These are phyloP conservation scores for Aspergillus sp. DNA, from an alignment of 2,329 filamentous ascomycete species.

Conservation along the genomic window DNA sequence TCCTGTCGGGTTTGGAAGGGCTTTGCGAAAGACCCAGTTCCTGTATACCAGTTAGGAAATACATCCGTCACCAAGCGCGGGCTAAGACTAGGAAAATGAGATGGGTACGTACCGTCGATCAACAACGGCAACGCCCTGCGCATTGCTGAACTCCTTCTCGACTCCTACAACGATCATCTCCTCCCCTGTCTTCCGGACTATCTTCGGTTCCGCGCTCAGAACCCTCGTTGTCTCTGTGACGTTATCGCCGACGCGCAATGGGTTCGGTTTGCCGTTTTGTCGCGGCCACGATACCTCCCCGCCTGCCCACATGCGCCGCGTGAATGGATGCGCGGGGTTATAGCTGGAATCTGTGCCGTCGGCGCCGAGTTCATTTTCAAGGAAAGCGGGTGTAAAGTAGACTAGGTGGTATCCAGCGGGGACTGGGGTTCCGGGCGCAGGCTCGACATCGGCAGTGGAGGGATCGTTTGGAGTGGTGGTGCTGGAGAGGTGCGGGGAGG, in stretches of 20 bases:
- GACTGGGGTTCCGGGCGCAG: constrained; percentile 46
- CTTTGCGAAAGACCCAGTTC: constrained; percentile 49
- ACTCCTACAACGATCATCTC: constrained; percentile 67
- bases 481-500: constrained; percentile 40
- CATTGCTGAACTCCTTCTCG: constrained; percentile 59
- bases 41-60: constrained; percentile 16
- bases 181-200: constrained; percentile 52
- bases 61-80: neutral
- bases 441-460: neutral
- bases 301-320: constrained; percentile 67
- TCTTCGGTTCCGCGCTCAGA: constrained; percentile 55
- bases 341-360: constrained; percentile 64
- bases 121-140: constrained; percentile 52
- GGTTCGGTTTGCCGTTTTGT: constrained; percentile 31
- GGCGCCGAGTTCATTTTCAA: constrained; percentile 55
- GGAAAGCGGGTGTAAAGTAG: constrained; percentile 61
- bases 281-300: constrained; percentile 57
- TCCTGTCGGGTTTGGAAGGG: constrained; percentile 25
- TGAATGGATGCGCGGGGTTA: constrained; percentile 61
- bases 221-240: constrained; percentile 59
- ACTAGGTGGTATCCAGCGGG: constrained; percentile 63
- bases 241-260: constrained; percentile 55
- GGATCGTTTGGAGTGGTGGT: constrained; percentile 30
- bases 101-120: constrained; percentile 50
- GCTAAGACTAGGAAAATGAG: neutral